phyloP scores from a whole-genome alignment of 176 grass and related monocot species.

The Echinochloa phyllopogon region DNA sequence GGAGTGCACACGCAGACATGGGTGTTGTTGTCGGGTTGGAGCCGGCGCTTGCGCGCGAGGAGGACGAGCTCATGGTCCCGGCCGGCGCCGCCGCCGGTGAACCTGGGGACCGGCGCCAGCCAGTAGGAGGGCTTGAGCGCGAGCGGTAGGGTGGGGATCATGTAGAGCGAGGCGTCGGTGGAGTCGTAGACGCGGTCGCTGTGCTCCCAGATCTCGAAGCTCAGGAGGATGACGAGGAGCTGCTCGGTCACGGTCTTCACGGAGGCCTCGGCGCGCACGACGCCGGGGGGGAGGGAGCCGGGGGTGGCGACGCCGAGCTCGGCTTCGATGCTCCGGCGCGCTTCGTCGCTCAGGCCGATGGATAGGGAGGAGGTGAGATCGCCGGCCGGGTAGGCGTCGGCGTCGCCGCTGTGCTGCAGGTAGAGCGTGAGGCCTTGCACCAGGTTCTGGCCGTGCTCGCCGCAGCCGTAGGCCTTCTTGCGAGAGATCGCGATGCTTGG shows the following conservation, averaged over 20 bases:
- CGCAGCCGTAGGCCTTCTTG: background rate
- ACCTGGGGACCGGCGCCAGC: background rate
- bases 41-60: rapidly evolving
- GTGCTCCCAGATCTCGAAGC: rapidly evolving
- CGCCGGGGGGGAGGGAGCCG: too few species aligned
- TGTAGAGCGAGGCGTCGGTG: background rate
- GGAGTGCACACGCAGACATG: background rate
- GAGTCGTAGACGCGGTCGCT: background rate
- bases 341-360: background rate
- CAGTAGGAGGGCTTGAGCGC: background rate
- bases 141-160: background rate
- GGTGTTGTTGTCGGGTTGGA: background rate
- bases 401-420: too few species aligned
- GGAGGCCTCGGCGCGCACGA: rapidly evolving
- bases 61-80: background rate
- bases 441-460: background rate
- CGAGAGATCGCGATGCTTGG: background rate
- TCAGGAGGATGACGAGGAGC: background rate
- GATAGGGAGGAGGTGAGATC: background rate
- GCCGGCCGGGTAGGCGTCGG: too few species aligned
- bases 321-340: background rate
- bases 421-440: background rate
- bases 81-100: background rate
- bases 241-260: background rate
- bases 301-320: background rate